Conservation (phyloP, 2,329 filamentous ascomycete genomes). For the Capronia americana region DNA sequence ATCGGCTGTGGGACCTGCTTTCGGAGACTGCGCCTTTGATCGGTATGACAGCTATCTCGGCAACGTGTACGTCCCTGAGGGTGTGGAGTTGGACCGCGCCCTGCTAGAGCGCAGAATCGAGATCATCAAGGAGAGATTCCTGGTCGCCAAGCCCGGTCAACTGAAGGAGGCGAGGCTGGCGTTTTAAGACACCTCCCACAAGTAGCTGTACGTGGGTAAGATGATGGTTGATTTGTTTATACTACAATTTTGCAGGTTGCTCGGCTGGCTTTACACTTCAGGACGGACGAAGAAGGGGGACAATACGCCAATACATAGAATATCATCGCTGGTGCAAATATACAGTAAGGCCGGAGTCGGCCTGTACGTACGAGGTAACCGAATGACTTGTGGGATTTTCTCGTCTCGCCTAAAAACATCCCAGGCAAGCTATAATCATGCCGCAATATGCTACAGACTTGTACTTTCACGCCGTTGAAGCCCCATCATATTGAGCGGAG, state of each 20-base stretch:
- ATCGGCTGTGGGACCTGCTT: neutral
- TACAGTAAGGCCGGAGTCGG: neutral
- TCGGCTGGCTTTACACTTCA: neutral
- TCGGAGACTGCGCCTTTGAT: constrained; percentile 44
- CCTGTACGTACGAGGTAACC: neutral
- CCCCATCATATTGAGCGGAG: neutral
- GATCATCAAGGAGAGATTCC: constrained; percentile 38
- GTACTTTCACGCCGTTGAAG: neutral
- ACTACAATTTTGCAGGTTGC: neutral
- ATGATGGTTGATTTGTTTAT: neutral
- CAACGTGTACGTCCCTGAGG: constrained; percentile 39
- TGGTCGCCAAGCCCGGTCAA: neutral
- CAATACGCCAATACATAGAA: neutral
- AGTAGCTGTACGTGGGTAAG: neutral
- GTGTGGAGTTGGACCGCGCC: constrained; percentile 38
- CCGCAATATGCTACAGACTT: neutral
- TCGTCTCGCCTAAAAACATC: neutral
- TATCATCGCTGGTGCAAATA: neutral
- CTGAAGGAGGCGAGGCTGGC: neutral
- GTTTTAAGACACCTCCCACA: neutral
- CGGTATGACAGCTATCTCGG: constrained; percentile 43
- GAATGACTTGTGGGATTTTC: neutral
- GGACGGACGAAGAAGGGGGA: neutral
- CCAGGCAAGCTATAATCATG: neutral
- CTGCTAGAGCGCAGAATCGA: constrained; percentile 41